Base-by-base conservation (phyloP, 2,329 filamentous ascomycete genomes). In the Alternaria brassicicola region DNA sequence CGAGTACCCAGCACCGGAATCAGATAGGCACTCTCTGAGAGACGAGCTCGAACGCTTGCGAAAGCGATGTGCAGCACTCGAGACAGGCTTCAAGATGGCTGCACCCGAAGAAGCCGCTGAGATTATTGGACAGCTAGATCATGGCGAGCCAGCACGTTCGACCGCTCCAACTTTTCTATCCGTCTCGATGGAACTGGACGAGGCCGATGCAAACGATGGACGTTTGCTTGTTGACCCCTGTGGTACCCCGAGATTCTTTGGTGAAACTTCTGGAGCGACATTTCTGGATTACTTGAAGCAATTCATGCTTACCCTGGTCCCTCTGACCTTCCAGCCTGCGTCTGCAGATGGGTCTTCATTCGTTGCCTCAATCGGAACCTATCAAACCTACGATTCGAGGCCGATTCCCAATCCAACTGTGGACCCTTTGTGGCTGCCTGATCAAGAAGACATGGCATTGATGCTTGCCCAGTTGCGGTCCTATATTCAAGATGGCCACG, bases 381-480 rank as follows among this genome's bases (percentile, higher is more conserved):
- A 72, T 28, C 69, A 72, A 48, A 72, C 69, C 1, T 70, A 66
- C 51, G 69, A 72, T 51, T 72, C 69, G 13, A 62, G 69, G 12
- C 69, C 69, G 5, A 56, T 72, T 25, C 60, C 66, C 3, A 65
- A 71, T 26, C 66, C 68, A 13, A 57, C 53, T 19, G 69, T 72
- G 9, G 62, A 72, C 51, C 60, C 68, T n/a, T 36, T 63, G 10
- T 72, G 69, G 69, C 45, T 72, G n/a, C 69, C 69, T 23, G 51
- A 60, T 3, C 61, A 46, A n/a, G 36, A 52, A 13, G 63, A 67
- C 4, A 70, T 69, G 67, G 52, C 39, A 3, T 21, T 54, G 17
- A 72, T 71, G 69, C 60, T 71, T 26, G 50, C 55, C 7, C 64
- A 66, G 35, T 42, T 72, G 12, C 61, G 66, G 13, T 57, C 61